phyloP scores from a whole-genome alignment of 2,329 filamentous ascomycete species.

The Ceratocystis harringtonii region DNA sequence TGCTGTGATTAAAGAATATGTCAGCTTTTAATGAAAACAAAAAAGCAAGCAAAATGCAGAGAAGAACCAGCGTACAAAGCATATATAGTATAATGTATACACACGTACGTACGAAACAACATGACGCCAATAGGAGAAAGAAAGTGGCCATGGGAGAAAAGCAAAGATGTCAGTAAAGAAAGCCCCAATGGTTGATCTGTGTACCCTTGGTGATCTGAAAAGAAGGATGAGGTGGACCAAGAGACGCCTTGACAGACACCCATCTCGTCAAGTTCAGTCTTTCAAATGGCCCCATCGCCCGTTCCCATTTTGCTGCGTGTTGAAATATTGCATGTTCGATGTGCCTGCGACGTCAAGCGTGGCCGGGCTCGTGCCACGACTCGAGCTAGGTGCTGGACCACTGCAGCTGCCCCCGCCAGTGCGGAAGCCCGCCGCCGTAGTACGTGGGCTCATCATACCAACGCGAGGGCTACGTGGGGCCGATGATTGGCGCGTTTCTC shows the following conservation, averaged over 20 bases:
- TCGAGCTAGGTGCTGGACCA: constrained; percentile 24
- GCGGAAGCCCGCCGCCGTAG: constrained; percentile 16
- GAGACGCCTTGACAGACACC: not conserved
- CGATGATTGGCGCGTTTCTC: constrained; percentile 41
- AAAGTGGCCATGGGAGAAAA: constrained; percentile 4
- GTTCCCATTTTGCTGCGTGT: constrained; percentile 25
- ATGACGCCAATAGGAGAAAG: not conserved
- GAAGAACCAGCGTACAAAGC: not conserved
- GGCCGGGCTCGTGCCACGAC: constrained; percentile 37
- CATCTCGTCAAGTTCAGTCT: constrained; percentile 22
- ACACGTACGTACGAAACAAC: not conserved
- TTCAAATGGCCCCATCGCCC: constrained; percentile 33
- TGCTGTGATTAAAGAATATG: not conserved
- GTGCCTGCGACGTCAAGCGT: constrained; percentile 22
- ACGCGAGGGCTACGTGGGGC: constrained; percentile 43
- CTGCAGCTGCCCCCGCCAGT: constrained; percentile 11
- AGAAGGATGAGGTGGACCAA: not conserved
- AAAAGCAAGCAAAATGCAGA: not conserved
- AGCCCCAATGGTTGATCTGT: not conserved
- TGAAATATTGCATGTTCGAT: constrained; percentile 29
- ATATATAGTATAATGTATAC: no score
- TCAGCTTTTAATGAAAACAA: not conserved
- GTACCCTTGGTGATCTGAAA: constrained; percentile 12
- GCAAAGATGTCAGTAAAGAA: not conserved
- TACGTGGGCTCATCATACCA: constrained; percentile 37